These are phyloP conservation scores for Picea abies DNA, from an alignment of 83 land plant genomes.

Conservation along the genomic window DNA sequence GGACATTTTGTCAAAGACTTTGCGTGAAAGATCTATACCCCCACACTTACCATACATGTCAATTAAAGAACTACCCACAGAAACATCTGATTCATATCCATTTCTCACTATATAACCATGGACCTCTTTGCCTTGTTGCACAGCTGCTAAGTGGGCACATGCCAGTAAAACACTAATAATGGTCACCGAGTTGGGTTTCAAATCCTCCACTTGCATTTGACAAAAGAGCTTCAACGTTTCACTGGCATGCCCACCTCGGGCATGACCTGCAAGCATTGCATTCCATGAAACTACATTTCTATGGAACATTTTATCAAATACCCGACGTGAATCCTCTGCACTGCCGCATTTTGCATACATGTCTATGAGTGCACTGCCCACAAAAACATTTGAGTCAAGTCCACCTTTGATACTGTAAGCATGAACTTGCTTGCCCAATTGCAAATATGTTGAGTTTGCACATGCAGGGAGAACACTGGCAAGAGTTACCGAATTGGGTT, in stretches of 20 bases:
- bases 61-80: no score
- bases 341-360: conserved; percentile 12
- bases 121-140: no score
- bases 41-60: no score
- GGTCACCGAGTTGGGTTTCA: conserved; percentile 15
- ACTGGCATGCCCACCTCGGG: background rate
- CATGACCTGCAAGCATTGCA: background rate
- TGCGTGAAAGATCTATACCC: no score
- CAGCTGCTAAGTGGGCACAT: no score
- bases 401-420: background rate
- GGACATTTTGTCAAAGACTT: no score
- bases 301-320: background rate
- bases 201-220: conserved; percentile 5
- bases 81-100: no score
- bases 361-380: background rate
- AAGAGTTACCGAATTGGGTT: background rate
- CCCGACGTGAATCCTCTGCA: background rate
- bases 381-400: conserved; percentile 13
- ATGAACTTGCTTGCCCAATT: background rate
- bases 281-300: conserved; percentile 2
- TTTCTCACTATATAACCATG: no score
- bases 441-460: background rate
- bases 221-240: background rate
- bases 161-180: background rate
- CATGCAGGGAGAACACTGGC: background rate